Percentiles rank a stretch among this genome's conserved stretches.
Conservation (phyloP, 208 protist species). For the Strigomonas culicis region DNA sequence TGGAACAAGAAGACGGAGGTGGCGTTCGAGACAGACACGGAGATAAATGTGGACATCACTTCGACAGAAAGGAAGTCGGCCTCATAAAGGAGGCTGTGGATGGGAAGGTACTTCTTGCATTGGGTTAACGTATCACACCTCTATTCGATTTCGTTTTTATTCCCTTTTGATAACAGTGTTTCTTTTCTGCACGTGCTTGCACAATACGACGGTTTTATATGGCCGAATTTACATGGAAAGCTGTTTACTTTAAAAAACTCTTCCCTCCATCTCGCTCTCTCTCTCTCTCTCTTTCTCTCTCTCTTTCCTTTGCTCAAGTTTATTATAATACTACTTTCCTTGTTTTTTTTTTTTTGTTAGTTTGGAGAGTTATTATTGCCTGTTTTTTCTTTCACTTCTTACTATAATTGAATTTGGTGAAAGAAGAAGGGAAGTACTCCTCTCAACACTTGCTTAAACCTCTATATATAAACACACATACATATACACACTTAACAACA, state of each 20-base stretch:
- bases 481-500: not conserved
- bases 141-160: slow-evolving; percentile 12
- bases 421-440: not conserved
- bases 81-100: not conserved
- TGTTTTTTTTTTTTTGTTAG: slow-evolving; percentile 2
- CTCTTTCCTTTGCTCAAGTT: not conserved
- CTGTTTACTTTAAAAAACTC: not conserved
- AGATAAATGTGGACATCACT: slow-evolving; percentile 68
- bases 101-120: not conserved
- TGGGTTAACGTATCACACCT: not conserved
- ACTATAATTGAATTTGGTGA: not conserved
- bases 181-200: not conserved
- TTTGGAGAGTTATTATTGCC: not conserved
- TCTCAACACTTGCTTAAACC: too few relatives aligned
- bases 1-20: slow-evolving; percentile 73
- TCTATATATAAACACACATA: too few relatives aligned
- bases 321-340: not conserved
- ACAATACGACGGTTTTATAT: not conserved
- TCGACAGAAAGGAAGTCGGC: slow-evolving; percentile 15
- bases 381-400: slow-evolving; percentile 7
- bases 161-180: not conserved
- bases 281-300: slow-evolving; percentile 2
- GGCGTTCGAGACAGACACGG: slow-evolving; percentile 67
- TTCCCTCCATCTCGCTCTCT: slow-evolving; percentile 1
- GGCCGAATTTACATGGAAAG: too few relatives aligned